Conservation (phyloP, 139 green algal species). For the Medakamo hakoo region DNA sequence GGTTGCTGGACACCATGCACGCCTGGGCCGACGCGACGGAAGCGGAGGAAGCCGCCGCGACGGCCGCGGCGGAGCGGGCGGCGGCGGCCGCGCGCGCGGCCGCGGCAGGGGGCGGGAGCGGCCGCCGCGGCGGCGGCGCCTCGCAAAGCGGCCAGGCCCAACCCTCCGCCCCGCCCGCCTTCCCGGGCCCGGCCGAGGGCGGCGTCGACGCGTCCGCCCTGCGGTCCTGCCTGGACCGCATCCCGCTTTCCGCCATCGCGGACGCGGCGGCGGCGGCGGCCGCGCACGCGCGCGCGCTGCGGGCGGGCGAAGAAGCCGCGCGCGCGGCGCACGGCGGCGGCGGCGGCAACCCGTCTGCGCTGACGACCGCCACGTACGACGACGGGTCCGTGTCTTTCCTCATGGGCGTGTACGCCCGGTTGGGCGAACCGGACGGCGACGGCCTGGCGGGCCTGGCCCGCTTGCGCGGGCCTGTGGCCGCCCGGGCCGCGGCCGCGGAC, state of each 20-base stretch:
- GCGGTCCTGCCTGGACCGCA: background rate
- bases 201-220: constrained; percentile 21
- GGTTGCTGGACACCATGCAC: constrained; percentile 62
- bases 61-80: background rate
- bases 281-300: constrained; percentile 66
- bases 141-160: too few relatives aligned
- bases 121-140: too few relatives aligned
- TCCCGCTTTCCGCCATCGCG: background rate
- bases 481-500: constrained; percentile 29
- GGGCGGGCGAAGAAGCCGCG: constrained; percentile 71
- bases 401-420: constrained; percentile 61
- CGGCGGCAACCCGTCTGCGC: constrained; percentile 57
- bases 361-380: constrained; percentile 17
- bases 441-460: constrained; percentile 58
- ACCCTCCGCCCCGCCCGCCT: too few relatives aligned
- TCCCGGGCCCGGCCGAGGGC: too few relatives aligned
- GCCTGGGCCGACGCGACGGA: constrained; percentile 40
- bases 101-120: too few relatives aligned
- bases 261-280: constrained; percentile 24
- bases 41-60: background rate
- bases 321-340: constrained; percentile 31
- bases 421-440: constrained; percentile 89
- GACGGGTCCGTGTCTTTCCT: constrained; percentile 68
- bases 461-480: too few relatives aligned
- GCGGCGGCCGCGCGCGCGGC: too few relatives aligned